phyloP scores from a whole-genome alignment of 2,329 filamentous ascomycete genomes.

The Thelonectria discophora region DNA sequence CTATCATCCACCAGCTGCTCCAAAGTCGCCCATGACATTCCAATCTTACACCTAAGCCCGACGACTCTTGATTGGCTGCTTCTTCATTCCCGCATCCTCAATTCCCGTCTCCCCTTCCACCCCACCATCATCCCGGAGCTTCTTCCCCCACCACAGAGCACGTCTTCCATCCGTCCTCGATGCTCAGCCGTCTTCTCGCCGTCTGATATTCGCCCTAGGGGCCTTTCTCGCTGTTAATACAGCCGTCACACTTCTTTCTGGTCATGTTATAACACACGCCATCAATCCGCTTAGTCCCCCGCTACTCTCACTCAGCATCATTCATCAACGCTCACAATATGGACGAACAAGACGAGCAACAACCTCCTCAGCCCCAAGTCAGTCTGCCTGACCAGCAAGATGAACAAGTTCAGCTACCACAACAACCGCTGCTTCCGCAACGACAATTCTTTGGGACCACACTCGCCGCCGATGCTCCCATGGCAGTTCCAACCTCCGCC shows the following conservation, averaged over 20 bases:
- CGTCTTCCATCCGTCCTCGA: background rate
- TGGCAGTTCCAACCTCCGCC: background rate
- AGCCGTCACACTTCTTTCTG: background rate
- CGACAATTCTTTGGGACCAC: background rate
- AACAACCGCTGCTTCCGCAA: background rate
- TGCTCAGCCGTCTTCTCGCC: no score
- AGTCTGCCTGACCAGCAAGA: background rate
- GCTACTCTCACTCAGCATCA: background rate
- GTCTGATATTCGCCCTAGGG: no score
- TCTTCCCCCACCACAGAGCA: background rate
- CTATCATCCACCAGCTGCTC: background rate
- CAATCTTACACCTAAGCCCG: background rate
- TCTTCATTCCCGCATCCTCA: background rate
- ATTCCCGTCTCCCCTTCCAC: background rate
- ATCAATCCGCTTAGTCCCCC: conserved; percentile 8
- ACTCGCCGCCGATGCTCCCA: background rate
- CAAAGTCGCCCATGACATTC: background rate
- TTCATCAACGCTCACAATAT: background rate
- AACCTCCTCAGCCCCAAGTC: background rate
- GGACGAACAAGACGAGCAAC: conserved; percentile 3
- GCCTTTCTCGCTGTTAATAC: no score
- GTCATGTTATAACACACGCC: conserved; percentile 9
- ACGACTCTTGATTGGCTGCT: background rate
- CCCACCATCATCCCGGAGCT: background rate
- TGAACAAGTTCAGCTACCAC: background rate